Base-by-base conservation (phyloP, 257 asterid genomes). In the Solanum ahanhuiri region DNA sequence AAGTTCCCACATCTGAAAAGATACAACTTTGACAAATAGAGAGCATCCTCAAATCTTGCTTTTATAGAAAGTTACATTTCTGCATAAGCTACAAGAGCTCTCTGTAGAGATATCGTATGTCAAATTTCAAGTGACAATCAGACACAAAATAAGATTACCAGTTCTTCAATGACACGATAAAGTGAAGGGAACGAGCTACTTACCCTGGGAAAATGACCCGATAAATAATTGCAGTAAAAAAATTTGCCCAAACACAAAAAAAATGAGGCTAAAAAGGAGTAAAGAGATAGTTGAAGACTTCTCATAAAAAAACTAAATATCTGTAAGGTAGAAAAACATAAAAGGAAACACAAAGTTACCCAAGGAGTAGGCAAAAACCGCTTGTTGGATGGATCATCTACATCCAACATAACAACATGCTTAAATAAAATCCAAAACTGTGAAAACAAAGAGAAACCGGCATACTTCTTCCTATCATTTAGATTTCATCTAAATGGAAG, bases 341-440 rank as follows among this genome's bases (percentile, higher is more conserved):
- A 23, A 71, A 71, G 57, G 51, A 73, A 35, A 73, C 57, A 73
- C 30, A 72, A 33, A 72, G 43, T 73, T 73, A 72, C 2, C 39
- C 81, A 5, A 73, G 43, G 31, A 37, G 57, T 22, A 87, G 37
- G 89, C 11, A 64, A 57, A 18, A 87, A 88, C 45, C 86, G 43
- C 85, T 81, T 71, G 88, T 67, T 87, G 43, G 86, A 87, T 48
- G 85, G 73, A 72, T 57, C 84, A 76, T 57, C 84, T 87, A 84
- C 58, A 76, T 37, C 85, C 58, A 77, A 81, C 33, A 88, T 84
- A 85, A 89, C 83, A 30, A 28, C 81, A 22, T 37, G 82, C 77
- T 37, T 22, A 73, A 73, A 73, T 22, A 73, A 73, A 35, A 73
- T 37, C 86, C 93, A 91, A 91, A 90, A 89, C 58, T 86, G 86